A percentile compares a stretch with the other conserved stretches of the same genome.
Conservation (phyloP, 129 eudicot species). For the Escallonia rubra region DNA sequence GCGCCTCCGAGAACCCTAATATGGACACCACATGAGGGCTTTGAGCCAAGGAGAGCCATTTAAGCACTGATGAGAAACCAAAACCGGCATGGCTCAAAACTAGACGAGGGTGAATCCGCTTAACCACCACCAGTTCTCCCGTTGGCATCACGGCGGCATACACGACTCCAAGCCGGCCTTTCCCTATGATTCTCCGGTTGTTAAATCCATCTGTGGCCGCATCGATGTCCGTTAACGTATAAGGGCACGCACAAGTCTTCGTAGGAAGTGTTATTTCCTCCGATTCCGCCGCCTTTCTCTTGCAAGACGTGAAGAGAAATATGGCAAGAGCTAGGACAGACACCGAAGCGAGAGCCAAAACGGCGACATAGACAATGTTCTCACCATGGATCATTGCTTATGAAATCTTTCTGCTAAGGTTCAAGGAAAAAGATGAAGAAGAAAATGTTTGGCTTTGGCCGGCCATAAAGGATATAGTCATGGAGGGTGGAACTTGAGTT, state of each 20-base stretch:
- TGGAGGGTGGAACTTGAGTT: slow-evolving; percentile 14
- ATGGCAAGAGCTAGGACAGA: slow-evolving; percentile 30
- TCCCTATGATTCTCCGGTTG: slow-evolving; percentile 53
- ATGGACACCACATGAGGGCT: slow-evolving; percentile 67
- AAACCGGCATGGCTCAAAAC: slow-evolving; percentile 58
- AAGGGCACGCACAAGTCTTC: slow-evolving; percentile 40
- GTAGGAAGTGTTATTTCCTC: slow-evolving; percentile 34
- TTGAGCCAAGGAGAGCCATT: slow-evolving; percentile 57
- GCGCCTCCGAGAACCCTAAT: slow-evolving; percentile 80
- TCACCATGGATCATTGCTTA: slow-evolving; percentile 38
- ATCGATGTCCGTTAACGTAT: slow-evolving; percentile 60
- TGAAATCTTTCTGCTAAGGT: slow-evolving; percentile 6
- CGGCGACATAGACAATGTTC: slow-evolving; percentile 28
- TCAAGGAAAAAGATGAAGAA: not conserved
- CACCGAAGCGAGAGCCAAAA: slow-evolving; percentile 42
- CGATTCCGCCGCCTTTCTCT: slow-evolving; percentile 23
- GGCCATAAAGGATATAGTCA: slow-evolving; percentile 28
- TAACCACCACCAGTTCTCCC: slow-evolving; percentile 65
- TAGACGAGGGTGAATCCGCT: slow-evolving; percentile 60
- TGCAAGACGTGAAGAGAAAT: slow-evolving; percentile 42
- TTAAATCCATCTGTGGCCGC: slow-evolving; percentile 83
- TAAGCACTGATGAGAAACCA: slow-evolving; percentile 55
- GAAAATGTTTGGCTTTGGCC: slow-evolving; percentile 25
- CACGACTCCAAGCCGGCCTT: slow-evolving; percentile 69
- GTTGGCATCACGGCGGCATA: slow-evolving; percentile 53